Percentiles rank a stretch among this genome's conserved stretches.
phyloP scores from a whole-genome alignment of 2,329 filamentous ascomycete genomes.

The Fonsecaea erecta region DNA sequence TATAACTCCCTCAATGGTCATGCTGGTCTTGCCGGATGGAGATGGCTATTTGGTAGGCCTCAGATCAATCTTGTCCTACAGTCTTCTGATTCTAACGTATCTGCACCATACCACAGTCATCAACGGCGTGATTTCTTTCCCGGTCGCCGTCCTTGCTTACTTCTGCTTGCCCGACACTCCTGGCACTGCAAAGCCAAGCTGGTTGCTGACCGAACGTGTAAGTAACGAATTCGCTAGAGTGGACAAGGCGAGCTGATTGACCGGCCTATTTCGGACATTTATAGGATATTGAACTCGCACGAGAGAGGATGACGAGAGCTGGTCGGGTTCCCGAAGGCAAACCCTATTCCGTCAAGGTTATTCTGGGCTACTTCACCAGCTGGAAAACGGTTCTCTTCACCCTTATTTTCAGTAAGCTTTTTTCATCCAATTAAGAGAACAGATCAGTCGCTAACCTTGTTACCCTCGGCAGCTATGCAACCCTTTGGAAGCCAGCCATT shows the following conservation, averaged over 20 bases:
- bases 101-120: slow-evolving; percentile 15
- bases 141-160: slow-evolving; percentile 25
- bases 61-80: neutral
- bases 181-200: slow-evolving; percentile 26
- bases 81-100: neutral
- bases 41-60: slow-evolving; percentile 50
- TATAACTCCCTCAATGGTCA: slow-evolving; percentile 59
- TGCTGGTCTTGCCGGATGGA: slow-evolving; percentile 56
- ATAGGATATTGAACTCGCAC: slow-evolving; percentile 28
- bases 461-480: slow-evolving; percentile 19
- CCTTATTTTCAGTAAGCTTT: slow-evolving; percentile 28
- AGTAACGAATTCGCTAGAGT: slow-evolving; percentile 6
- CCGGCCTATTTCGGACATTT: neutral
- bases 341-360: slow-evolving; percentile 23
- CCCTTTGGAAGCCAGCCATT: slow-evolving; percentile 25
- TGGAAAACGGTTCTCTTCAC: slow-evolving; percentile 31
- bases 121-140: slow-evolving; percentile 29
- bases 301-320: slow-evolving; percentile 24
- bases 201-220: slow-evolving; percentile 26
- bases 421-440: neutral
- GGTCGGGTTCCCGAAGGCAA: slow-evolving; percentile 26
- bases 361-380: slow-evolving; percentile 28
- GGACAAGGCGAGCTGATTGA: neutral
- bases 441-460: neutral
- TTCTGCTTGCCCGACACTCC: slow-evolving; percentile 29